Evolutionary conservation across 2,329 filamentous ascomycete species (phyloP).

Genomic region (Xylariaceae sp.): DNA sequence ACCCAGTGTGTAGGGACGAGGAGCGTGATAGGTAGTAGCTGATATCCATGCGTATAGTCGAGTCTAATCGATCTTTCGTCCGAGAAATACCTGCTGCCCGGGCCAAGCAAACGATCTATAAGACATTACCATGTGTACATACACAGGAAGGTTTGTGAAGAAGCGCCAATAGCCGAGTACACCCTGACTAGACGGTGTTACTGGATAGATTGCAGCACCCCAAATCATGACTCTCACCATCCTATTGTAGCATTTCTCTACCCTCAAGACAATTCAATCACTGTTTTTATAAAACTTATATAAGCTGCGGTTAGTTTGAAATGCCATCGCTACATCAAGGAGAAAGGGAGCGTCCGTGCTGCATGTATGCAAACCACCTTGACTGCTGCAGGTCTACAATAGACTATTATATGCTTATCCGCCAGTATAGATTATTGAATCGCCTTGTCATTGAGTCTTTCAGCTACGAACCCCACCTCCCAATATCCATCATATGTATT

Average conservation of each 20-base stretch:
- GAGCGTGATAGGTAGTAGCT: not conserved
- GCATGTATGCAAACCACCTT: slow-evolving; percentile 11
- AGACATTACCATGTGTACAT: slow-evolving; percentile 15
- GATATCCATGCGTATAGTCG: not conserved
- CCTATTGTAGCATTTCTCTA: not conserved
- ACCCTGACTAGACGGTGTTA: slow-evolving; percentile 14
- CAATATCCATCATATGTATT: slow-evolving; percentile 6
- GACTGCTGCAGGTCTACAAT: slow-evolving; percentile 3
- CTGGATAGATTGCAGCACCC: not conserved
- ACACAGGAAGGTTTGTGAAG: not conserved
- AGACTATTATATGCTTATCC: slow-evolving; percentile 6
- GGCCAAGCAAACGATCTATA: not conserved
- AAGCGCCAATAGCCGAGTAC: slow-evolving; percentile 4
- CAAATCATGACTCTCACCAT: not conserved
- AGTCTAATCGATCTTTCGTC: slow-evolving; percentile 3
- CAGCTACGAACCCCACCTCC: slow-evolving; percentile 4
- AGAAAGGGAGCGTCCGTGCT: slow-evolving; percentile 5
- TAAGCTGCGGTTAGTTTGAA: not conserved
- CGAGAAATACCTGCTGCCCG: slow-evolving; percentile 4
- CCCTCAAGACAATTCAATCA: not conserved
- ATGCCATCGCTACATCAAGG: not conserved
- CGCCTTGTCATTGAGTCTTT: not conserved
- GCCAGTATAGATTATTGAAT: not conserved
- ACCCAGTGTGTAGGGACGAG: not conserved
- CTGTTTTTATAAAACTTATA: not conserved